A percentile compares a stretch with the other conserved stretches of the same genome.
These are phyloP conservation scores for Geotrichum candidum DNA, from an alignment of 1,139 yeast species.

Conservation along the genomic window DNA sequence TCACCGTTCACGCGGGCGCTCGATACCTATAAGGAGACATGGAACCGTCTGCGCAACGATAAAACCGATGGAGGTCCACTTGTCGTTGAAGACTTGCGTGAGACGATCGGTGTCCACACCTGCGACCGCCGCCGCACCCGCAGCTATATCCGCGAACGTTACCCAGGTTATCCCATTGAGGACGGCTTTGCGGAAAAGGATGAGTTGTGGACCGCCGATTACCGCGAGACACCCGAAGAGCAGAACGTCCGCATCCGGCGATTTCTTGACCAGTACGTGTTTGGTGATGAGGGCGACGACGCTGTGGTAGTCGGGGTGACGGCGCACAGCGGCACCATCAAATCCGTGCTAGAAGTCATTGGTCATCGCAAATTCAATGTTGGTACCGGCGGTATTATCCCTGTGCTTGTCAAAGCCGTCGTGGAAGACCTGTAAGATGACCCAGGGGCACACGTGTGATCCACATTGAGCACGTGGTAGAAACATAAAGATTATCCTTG, in stretches of 20 bases:
- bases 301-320: conserved; percentile 44
- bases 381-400: conserved; percentile 63
- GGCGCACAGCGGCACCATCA: conserved; percentile 58
- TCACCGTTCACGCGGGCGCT: conserved; percentile 64
- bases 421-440: neutral
- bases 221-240: conserved; percentile 45
- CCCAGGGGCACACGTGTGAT: neutral
- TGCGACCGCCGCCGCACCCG: conserved; percentile 56
- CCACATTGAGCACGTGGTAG: neutral
- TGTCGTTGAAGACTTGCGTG: conserved; percentile 54
- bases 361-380: conserved; percentile 52
- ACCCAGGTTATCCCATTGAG: conserved; percentile 37
- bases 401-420: conserved; percentile 41
- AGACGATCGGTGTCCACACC: conserved; percentile 59
- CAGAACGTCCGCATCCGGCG: conserved; percentile 47
- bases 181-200: conserved; percentile 47
- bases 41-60: conserved; percentile 37
- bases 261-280: conserved; percentile 48
- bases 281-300: conserved; percentile 25
- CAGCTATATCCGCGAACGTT: conserved; percentile 38
- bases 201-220: conserved; percentile 36
- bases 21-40: conserved; percentile 52
- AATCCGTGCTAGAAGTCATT: conserved; percentile 47
- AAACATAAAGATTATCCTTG: neutral
- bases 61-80: conserved; percentile 18